A percentile compares a stretch with the other conserved stretches of the same genome.
phyloP scores from a whole-genome alignment of 225 moss, liverwort and hornwort genomes.

The Ulota crispa region DNA sequence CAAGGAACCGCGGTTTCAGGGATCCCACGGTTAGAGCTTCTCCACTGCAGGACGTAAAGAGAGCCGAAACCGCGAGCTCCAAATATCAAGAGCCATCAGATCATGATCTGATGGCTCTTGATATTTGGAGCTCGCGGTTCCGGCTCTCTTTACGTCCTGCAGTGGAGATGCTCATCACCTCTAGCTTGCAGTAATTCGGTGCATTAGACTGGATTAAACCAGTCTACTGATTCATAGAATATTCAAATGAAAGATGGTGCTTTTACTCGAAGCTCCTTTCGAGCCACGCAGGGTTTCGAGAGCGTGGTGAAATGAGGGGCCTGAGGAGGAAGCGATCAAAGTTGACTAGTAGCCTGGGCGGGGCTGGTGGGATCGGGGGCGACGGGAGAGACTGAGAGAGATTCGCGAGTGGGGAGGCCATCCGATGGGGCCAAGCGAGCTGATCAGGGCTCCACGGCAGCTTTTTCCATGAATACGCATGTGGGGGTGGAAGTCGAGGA shows the following conservation, averaged over 20 bases:
- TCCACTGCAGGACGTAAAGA: too few species aligned
- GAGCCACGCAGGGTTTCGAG: not conserved
- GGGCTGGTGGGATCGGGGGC: conserved; percentile 41
- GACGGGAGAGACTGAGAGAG: conserved; percentile 2
- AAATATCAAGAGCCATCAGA: too few species aligned
- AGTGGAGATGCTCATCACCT: not conserved
- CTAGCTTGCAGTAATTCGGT: not conserved
- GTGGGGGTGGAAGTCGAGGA: conserved; percentile 58
- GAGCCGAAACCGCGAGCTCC: too few species aligned
- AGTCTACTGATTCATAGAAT: not conserved
- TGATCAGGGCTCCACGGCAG: conserved; percentile 56
- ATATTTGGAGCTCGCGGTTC: too few species aligned
- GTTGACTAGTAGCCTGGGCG: conserved; percentile 56
- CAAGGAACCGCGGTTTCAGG: conserved; percentile 20
- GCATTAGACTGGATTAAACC: too few species aligned
- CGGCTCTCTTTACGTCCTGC: too few species aligned
- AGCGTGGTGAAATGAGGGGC: conserved; percentile 2
- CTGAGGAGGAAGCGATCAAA: conserved; percentile 23
- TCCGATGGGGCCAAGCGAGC: conserved; percentile 31
- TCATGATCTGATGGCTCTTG: too few species aligned
- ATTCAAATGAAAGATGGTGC: not conserved
- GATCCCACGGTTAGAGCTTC: not conserved
- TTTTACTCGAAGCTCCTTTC: not conserved
- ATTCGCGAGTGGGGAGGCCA: conserved; percentile 30
- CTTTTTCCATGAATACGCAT: conserved; percentile 63